phyloP scores from a whole-genome alignment of 208 protist genomes.

The Trypanosoma mega region DNA sequence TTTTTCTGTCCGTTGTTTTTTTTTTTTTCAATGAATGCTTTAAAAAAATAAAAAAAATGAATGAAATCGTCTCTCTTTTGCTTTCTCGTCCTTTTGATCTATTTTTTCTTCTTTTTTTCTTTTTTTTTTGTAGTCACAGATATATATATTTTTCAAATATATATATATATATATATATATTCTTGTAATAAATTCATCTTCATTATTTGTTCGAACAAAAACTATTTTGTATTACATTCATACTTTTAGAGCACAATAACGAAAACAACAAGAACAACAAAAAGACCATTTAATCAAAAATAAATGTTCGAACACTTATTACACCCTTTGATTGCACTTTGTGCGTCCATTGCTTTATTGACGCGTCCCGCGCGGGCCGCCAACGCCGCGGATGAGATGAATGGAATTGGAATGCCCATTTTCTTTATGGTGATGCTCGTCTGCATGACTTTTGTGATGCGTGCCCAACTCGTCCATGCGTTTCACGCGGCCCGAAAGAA shows the following conservation, averaged over 20 bases:
- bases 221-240: no score
- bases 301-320: no score
- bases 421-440: slow-evolving; percentile 11
- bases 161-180: slow-evolving; percentile 7
- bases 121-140: not conserved
- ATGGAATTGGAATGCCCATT: slow-evolving; percentile 22
- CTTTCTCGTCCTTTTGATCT: not conserved
- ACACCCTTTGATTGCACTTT: no score
- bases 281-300: no score
- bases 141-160: slow-evolving; percentile 6
- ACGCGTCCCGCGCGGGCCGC: not conserved
- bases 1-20: slow-evolving; percentile 9
- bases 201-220: not conserved
- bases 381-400: slow-evolving; percentile 5
- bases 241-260: no score
- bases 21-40: no score
- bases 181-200: not conserved
- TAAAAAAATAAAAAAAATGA: no score
- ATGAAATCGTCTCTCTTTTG: no score
- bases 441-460: slow-evolving; percentile 1
- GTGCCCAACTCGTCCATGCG: not conserved
- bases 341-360: not conserved
- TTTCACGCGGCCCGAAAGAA: not conserved
- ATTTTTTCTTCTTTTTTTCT: not conserved
- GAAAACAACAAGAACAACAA: no score